These are phyloP conservation scores for Vanrija sp. DNA, from an alignment of 1,284 basidiomycete species.

Conservation along the genomic window DNA sequence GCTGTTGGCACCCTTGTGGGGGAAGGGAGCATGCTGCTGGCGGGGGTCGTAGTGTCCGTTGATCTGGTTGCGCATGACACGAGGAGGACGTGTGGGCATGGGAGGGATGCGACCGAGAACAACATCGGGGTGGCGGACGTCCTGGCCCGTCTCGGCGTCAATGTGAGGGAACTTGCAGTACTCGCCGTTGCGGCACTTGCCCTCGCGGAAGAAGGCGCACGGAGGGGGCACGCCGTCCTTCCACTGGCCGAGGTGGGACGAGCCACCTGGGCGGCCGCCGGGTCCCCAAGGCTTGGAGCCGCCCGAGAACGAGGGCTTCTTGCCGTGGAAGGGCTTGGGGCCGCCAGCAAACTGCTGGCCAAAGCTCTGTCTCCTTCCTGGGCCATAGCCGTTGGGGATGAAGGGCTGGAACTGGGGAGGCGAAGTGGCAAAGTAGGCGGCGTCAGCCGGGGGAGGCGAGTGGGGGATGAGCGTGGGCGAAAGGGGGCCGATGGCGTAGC, in stretches of 20 bases:
- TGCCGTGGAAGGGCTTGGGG: constrained; percentile 30
- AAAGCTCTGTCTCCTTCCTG: constrained; percentile 16
- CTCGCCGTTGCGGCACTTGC: constrained; percentile 48
- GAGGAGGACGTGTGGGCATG: constrained; percentile 27
- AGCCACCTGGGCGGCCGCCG: constrained; percentile 15
- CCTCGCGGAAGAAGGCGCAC: constrained; percentile 46
- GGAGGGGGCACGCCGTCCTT: constrained; percentile 49
- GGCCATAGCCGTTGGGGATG: constrained; percentile 19
- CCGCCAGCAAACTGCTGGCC: constrained; percentile 17
- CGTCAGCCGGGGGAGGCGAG: constrained; percentile 31
- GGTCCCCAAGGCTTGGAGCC: constrained; percentile 33
- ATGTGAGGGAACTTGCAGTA: constrained; percentile 50
- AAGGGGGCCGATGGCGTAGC: constrained; percentile 13
- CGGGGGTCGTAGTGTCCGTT: constrained; percentile 25
- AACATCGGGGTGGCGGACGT: constrained; percentile 47
- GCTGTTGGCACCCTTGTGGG: constrained; percentile 7
- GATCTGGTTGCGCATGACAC: constrained; percentile 20
- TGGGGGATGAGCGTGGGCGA: constrained; percentile 38
- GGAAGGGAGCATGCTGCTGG: constrained; percentile 25
- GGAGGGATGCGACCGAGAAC: constrained; percentile 43
- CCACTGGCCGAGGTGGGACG: constrained; percentile 39
- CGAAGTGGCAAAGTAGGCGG: constrained; percentile 39
- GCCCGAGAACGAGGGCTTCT: constrained; percentile 46
- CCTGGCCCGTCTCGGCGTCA: constrained; percentile 40
- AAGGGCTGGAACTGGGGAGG: constrained; percentile 25